Base-by-base conservation (phyloP, 179 eudicot species). In the Spergularia azorica region DNA sequence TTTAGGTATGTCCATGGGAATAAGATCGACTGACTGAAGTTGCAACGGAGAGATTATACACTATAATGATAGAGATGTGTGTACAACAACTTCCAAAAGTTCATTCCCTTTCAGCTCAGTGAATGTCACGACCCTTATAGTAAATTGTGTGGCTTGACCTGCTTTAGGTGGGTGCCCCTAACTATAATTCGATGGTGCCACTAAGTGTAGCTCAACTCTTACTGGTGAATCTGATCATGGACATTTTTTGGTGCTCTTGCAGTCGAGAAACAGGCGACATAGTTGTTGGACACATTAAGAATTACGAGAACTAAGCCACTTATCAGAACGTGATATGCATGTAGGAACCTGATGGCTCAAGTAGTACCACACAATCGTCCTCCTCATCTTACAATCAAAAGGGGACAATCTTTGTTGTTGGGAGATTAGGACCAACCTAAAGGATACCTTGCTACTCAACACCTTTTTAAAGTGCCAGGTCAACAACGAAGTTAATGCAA, bases 1-100 rank as follows among this genome's bases (percentile, higher is more conserved):
- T n/a, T n/a, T n/a, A n/a, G 92, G 92, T 5, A 86, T 88, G 5
- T 87, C 92, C 0, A 87, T 88, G 91, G 91, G 91, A 0, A 83
- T 88, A 32, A 89, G 86, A 71, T 89, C 89, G n/a, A n/a, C n/a
- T n/a, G 2, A 88, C 89, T 12, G 89, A 88, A 79, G 91, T 88
- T 38, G 89, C 88, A 0, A 88, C 86, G 59, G 89, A 88, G 62
- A 83, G 89, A 72, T 88, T 89, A 0, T 89, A 88, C 46, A 88
- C 86, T 4, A 85, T 88, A 59, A 41, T 88, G 90, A 89, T 89
- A 89, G 0, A 72, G 90, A 50, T 84, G 89, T 70, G 90, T 86
- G 2, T 82, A 84, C 79, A 84, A 63, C 83, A 88, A 88, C 84
- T 86, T 86, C 46, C 90, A 88, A 48, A 88, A 88, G 63, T 88